phyloP scores from a whole-genome alignment of 805 yeast species.

The Jamesozyma jinghongensis region DNA sequence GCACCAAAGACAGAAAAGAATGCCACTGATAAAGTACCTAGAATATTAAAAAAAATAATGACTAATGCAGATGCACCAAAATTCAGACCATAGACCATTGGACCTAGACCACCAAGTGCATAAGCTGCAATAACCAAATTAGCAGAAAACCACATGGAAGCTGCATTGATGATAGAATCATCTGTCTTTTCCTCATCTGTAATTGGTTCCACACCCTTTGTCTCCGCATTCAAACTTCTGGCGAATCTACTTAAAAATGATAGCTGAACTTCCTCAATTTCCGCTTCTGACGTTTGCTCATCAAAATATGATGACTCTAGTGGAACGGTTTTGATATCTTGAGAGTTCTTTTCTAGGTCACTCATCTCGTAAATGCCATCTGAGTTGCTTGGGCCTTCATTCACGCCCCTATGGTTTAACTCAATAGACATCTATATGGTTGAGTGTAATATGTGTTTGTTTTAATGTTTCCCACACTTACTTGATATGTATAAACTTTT shows the following conservation, averaged over 20 bases:
- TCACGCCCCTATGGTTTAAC: constrained; percentile 7
- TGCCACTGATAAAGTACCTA: constrained; percentile 76
- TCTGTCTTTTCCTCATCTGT: constrained; percentile 71
- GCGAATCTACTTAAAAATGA: constrained; percentile 19
- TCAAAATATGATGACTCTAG: constrained; percentile 2
- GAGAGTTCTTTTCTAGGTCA: constrained; percentile 5
- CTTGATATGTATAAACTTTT: too few relatives aligned
- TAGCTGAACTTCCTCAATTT: constrained; percentile 9
- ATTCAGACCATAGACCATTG: constrained; percentile 52
- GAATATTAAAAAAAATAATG: constrained; percentile 14
- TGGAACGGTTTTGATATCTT: constrained; percentile 6
- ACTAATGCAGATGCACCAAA: constrained; percentile 14
- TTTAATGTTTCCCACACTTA: too few relatives aligned
- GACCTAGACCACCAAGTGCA: constrained; percentile 65
- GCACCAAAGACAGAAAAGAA: constrained; percentile 78
- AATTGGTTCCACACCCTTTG: constrained; percentile 71
- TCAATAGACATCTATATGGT: constrained; percentile 3
- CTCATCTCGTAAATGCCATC: constrained; percentile 4
- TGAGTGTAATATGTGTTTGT: too few relatives aligned
- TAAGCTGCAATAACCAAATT: constrained; percentile 80
- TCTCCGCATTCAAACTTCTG: constrained; percentile 37
- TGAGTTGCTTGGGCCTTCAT: constrained; percentile 3
- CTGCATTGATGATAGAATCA: constrained; percentile 55
- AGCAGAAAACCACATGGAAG: constrained; percentile 87
- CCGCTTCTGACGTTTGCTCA: constrained; percentile 6